Evolutionary conservation across 73 alveolate genomes (phyloP).

Genomic region (Tetrahymena malaccensis): DNA sequence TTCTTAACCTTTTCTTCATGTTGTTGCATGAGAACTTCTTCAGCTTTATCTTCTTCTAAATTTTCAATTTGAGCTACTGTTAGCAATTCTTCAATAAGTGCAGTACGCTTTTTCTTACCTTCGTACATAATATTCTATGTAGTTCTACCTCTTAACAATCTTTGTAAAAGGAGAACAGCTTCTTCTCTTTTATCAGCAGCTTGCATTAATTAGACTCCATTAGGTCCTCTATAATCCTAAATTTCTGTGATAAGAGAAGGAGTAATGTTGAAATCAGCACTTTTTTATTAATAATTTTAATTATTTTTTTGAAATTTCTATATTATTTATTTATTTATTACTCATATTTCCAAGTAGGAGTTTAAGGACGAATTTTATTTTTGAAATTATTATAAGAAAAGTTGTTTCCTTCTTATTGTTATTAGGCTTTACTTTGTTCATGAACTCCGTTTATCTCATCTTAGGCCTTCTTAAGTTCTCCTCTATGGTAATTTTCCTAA

Average conservation of each 20-base stretch:
- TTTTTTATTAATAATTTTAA: background rate
- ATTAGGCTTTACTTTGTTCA: background rate
- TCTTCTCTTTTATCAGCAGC: slow-evolving; percentile 57
- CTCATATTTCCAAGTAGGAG: slow-evolving; percentile 37
- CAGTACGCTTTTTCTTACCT: slow-evolving; percentile 95
- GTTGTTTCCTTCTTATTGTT: slow-evolving; percentile 21
- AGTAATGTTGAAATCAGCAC: slow-evolving; percentile 38
- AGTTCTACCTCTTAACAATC: slow-evolving; percentile 95
- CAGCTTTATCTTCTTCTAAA: slow-evolving; percentile 86
- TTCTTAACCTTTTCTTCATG: slow-evolving; percentile 91
- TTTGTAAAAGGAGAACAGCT: slow-evolving; percentile 80
- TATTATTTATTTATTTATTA: background rate
- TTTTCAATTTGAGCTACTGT: slow-evolving; percentile 93
- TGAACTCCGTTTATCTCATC: slow-evolving; percentile 16
- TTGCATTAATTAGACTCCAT: slow-evolving; percentile 16
- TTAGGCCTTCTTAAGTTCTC: slow-evolving; percentile 42
- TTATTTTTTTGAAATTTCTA: slow-evolving; percentile 39
- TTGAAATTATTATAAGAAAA: slow-evolving; percentile 37
- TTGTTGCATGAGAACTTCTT: slow-evolving; percentile 75
- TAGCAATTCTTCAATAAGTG: slow-evolving; percentile 88
- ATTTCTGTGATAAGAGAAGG: slow-evolving; percentile 44
- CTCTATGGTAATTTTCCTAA: slow-evolving; percentile 34
- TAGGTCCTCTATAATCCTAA: background rate
- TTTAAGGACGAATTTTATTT: slow-evolving; percentile 27
- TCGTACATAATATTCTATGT: slow-evolving; percentile 94